Evolutionary conservation across 805 yeast species (phyloP).

Genomic region (Starmerella scarabaei): DNA sequence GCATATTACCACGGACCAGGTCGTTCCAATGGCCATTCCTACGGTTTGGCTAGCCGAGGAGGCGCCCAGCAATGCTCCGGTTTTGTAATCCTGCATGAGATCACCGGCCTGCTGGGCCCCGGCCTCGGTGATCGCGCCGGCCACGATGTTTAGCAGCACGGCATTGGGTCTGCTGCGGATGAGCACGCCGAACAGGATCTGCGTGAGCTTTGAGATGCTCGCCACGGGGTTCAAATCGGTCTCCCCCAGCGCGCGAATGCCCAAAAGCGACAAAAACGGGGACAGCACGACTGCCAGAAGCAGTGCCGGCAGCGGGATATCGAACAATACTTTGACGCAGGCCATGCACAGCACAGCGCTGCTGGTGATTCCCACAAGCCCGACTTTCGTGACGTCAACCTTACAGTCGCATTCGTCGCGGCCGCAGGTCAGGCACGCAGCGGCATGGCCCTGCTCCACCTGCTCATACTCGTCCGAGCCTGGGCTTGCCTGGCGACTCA

Average conservation of each 20-base stretch:
- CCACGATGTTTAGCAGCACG: constrained; percentile 71
- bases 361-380: constrained; percentile 51
- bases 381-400: constrained; percentile 6
- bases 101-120: constrained; percentile 99
- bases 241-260: constrained; percentile 90
- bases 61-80: constrained; percentile 85
- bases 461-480: background rate
- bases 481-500: background rate
- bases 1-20: constrained; percentile 69
- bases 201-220: constrained; percentile 91
- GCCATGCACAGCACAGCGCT: constrained; percentile 48
- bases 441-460: background rate
- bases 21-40: constrained; percentile 81
- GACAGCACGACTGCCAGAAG: constrained; percentile 62
- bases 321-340: constrained; percentile 52
- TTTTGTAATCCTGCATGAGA: constrained; percentile 90
- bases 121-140: constrained; percentile 96
- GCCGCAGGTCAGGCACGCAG: background rate
- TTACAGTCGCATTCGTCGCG: too few relatives aligned
- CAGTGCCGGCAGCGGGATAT: constrained; percentile 60
- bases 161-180: constrained; percentile 73
- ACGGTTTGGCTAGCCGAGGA: constrained; percentile 83
- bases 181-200: constrained; percentile 69
- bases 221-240: constrained; percentile 94
- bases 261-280: constrained; percentile 64